Evolutionary conservation across 169 alveolate genomes (phyloP), one percentile per base, ranked within the genome.

Genomic region (Condylostoma magnum): DNA sequence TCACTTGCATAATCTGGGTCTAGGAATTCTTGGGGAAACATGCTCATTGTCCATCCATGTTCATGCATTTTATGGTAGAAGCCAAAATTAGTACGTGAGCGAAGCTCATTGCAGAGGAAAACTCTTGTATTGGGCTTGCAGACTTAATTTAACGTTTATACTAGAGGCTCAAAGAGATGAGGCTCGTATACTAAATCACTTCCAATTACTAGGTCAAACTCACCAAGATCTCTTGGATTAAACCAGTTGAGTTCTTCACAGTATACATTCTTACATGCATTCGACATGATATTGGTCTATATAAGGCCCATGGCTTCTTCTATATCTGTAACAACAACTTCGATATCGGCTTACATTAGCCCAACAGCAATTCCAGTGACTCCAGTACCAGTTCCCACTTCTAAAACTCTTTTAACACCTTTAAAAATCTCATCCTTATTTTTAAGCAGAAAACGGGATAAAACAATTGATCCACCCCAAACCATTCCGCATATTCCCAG

Each of bases 51-150:
- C 71, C 71, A 60, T 12, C 56, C 56, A 22, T 27, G 36, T 18
- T 33, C 33, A 34, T 60, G 71, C 10, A 55, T 55, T 10, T 22
- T 15, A 38, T 60, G 36, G 28, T 60, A 60, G 43, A 60, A 60
- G 31, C 25, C 33, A 0, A 60, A 27, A 27, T 60, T 55, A 2
- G 56, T 33, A 36, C 46, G 12, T 55, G 43, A 38, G 3, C 79
- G 73, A 27, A 74, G 69, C 68, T 81, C 79, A 48, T 60, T 50
- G 34, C 57, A 69, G 30, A 74, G 37, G 53, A 75, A 78, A 27
- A 77, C 69, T 4, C 43, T 6, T 8, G 77, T n/a, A 20, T 54
- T n/a, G 3, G 30, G n/a, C 3, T 20, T 8, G 10, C 57, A 18
- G 12, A 38, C 30, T 47, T 12, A 37, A 8, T 66, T 63, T n/a